Percentiles rank a stretch among this genome's conserved stretches.
phyloP scores from a whole-genome alignment of 2,329 filamentous ascomycete genomes.

The Metarhizium guizhouense region DNA sequence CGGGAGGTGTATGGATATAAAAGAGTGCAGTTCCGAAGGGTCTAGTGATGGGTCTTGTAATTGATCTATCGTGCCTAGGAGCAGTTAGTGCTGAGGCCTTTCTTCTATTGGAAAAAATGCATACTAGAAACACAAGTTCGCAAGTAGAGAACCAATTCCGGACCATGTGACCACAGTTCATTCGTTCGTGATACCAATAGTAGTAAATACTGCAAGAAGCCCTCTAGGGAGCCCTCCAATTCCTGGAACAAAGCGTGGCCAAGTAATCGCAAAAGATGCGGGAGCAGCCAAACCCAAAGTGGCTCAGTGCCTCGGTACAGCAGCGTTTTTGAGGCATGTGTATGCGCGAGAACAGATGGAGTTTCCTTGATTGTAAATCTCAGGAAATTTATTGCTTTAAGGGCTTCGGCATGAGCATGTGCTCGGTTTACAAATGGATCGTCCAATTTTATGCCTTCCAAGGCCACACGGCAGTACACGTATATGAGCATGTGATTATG shows the following conservation, averaged over 20 bases:
- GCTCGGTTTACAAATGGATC: constrained; percentile 56
- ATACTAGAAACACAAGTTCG: constrained; percentile 38
- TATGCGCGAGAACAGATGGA: constrained; percentile 54
- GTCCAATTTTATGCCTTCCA: constrained; percentile 60
- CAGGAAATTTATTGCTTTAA: constrained; percentile 71
- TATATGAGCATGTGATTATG: constrained; percentile 82
- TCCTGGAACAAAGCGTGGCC: constrained; percentile 40
- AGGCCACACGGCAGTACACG: constrained; percentile 69
- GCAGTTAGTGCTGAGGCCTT: constrained; percentile 9
- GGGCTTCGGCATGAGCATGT: constrained; percentile 48
- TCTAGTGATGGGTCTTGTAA: constrained; percentile 23
- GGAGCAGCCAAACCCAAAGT: constrained; percentile 57
- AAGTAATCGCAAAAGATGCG: constrained; percentile 46
- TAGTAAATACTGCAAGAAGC: constrained; percentile 41
- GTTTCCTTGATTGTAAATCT: constrained; percentile 66
- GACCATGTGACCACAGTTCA: constrained; percentile 38
- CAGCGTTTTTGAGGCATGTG: constrained; percentile 29
- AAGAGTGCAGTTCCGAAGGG: constrained; percentile 17
- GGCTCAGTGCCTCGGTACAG: constrained; percentile 50
- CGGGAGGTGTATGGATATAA: constrained; percentile 27
- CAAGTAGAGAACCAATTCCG: constrained; percentile 37
- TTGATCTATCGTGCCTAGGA: constrained; percentile 22
- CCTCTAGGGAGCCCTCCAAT: constrained; percentile 41
- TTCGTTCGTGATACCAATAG: constrained; percentile 33
- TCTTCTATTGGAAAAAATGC: constrained; percentile 5